These are phyloP conservation scores for Magnolia changhungtana DNA, from an alignment of 164 flowering plant genomes.

Conservation along the genomic window DNA sequence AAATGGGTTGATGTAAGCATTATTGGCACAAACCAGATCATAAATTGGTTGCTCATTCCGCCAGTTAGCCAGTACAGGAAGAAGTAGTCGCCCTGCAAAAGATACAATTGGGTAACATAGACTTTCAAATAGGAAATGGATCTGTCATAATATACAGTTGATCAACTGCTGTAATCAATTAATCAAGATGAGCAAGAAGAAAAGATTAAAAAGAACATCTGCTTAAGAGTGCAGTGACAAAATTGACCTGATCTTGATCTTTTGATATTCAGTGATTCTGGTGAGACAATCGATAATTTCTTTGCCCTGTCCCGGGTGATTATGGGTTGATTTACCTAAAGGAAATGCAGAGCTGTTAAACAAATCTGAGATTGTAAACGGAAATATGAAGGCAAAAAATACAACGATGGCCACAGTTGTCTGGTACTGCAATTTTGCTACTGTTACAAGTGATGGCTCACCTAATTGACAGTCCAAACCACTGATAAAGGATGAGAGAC, in stretches of 20 bases:
- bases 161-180: background rate
- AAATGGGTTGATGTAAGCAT: background rate
- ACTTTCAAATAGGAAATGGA: background rate
- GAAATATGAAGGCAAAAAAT: background rate
- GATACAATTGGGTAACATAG: background rate
- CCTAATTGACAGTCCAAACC: too few relatives aligned
- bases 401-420: too few relatives aligned
- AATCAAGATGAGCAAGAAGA: background rate
- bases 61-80: slow-evolving; percentile 5
- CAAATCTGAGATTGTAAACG: background rate
- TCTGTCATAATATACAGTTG: background rate
- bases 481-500: too few relatives aligned
- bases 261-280: slow-evolving; percentile 1
- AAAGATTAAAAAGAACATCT: background rate
- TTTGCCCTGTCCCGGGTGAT: background rate
- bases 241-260: slow-evolving; percentile 5
- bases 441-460: too few relatives aligned
- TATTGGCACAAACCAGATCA: background rate
- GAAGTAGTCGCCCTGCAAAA: slow-evolving; percentile 3
- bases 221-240: background rate
- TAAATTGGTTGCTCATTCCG: background rate
- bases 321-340: background rate
- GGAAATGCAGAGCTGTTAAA: background rate
- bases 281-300: background rate
- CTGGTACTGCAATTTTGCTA: too few relatives aligned